Base-by-base conservation (phyloP, 768 basidiomycete genomes). In the Kwoniella heveanensis region DNA sequence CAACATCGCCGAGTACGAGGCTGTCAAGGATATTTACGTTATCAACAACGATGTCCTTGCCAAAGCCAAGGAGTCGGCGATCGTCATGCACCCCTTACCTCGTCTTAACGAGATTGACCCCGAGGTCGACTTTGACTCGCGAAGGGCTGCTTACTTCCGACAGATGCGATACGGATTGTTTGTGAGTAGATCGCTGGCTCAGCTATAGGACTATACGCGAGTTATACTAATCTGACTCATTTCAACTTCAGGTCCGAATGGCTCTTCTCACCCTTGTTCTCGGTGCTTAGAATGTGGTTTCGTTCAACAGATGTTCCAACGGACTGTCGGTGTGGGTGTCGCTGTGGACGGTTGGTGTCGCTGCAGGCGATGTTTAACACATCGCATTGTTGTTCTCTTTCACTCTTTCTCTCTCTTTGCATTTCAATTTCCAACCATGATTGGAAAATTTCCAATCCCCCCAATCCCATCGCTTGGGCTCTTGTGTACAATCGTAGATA, bases 31-130 rank as follows among this genome's bases (percentile, higher is more conserved):
- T 76, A 86, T 88, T 17, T 98, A 95, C 79, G 84, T 92, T 32
- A 86, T 99, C 58, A 92, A 98, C 80, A 96, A 98, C 75, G 90
- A 94, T 12, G 87, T 98, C 30, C 84, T 99, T 26, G 87, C 92
- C 5, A 84, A 90, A 47, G 95, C 96, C 10, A 98, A 98, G 83
- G 89, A 91, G 67, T 90, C 93, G 57, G 92, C 96, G 88, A 97
- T 98, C 62, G 92, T 98, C 68, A 95, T 99, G 93, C 96, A 99
- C 80, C 96, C 96, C n/a, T 83, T 99, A 22, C 96, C 96, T 15
- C 82, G 96, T 73, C 87, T 95, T 54, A 92, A 91, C 64, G 96
- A 99, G 89, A 97, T 99, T 72, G 95, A 97, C 78, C 91, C 92
- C 2, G 94, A 95, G 79, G 94, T 99, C 49, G 96, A 99, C 80